A percentile compares a stretch with the other conserved stretches of the same genome.
These are phyloP conservation scores for Ogataea nonfermentans DNA, from an alignment of 805 yeast genomes.

Conservation along the genomic window DNA sequence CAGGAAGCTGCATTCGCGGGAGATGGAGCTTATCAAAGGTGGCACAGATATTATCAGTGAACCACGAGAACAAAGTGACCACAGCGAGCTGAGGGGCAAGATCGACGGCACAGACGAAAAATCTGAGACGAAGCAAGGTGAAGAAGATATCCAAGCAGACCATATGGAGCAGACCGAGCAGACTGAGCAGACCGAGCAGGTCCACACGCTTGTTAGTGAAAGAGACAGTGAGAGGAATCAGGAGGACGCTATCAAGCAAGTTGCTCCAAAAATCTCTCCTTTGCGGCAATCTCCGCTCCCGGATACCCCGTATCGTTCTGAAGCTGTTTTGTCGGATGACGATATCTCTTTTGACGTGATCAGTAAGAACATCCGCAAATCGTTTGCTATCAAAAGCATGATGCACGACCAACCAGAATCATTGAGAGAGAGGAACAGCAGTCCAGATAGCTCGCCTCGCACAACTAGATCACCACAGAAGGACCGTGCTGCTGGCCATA, in stretches of 20 bases:
- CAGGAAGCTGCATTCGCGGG: constrained; percentile 17
- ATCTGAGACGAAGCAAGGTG: not conserved
- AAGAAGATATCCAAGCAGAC: not conserved
- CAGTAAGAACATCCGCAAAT: constrained; percentile 31
- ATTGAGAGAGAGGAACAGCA: not conserved
- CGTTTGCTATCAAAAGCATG: constrained; percentile 27
- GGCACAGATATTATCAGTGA: constrained; percentile 17
- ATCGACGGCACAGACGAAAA: not conserved
- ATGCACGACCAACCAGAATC: constrained; percentile 5
- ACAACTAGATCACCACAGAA: not conserved
- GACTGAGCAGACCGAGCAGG: not conserved
- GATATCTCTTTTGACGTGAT: constrained; percentile 33
- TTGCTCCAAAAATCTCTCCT: not conserved
- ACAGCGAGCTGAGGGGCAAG: not conserved
- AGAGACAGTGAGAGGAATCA: no score
- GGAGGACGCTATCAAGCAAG: no score
- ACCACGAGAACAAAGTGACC: not conserved
- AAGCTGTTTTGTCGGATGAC: not conserved
- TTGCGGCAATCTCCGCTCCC: not conserved
- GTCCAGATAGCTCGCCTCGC: not conserved
- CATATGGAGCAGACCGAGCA: not conserved
- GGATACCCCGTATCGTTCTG: constrained; percentile 3
- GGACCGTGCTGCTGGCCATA: constrained; percentile 1
- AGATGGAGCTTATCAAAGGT: constrained; percentile 18
- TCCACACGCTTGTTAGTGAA: not conserved